Evolutionary conservation across 495 filamentous ascomycete genomes (phyloP), one percentile per base, ranked within the genome.

Genomic region (Gamarada debralockiae): DNA sequence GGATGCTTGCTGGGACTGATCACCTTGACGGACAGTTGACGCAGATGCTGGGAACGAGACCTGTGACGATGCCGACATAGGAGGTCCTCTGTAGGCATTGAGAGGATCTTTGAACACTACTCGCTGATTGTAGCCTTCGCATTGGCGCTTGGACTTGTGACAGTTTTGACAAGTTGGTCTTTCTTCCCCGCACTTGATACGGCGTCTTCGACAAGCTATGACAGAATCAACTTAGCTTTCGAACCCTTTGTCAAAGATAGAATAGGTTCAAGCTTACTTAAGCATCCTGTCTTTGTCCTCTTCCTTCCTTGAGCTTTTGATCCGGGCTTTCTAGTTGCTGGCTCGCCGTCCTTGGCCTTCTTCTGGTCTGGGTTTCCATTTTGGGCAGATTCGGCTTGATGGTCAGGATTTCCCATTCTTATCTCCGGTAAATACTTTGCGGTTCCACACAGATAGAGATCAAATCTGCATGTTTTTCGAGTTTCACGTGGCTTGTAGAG

Each of bases 111-210:
- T 97, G 78, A 98, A 97, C 36, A 96, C 75, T 29, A 98, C 84
- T 40, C 89, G 81, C 64, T 90, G 91, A 57, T 86, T 95, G 72
- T 98, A 98, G 33, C 93, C 93, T 69, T 97, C 92, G 66, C 93
- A 98, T 36, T 84, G 75, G 10, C 93, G 83, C 67, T 93, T 96
- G 10, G 92, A 96, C 64, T 96, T 97, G 67, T 92, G 82, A 71
- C 93, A 98, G 65, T 97, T 90, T 55, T 77, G 81, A 71, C 93
- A 97, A 14, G 82, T 90, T 42, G 92, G 93, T 50, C 89, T 87
- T 65, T 93, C 90, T 65, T 97, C 93, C 45, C 92, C 93, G 66
- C 93, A 98, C 70, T 98, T 98, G 66, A 98, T 97, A 43, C 93
- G 87, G 17, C 93, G 83, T 69, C 86, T 91, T 46, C 93, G 86